phyloP scores from a whole-genome alignment of 768 basidiomycete genomes.

The Coprinopsis marcescibilis region DNA sequence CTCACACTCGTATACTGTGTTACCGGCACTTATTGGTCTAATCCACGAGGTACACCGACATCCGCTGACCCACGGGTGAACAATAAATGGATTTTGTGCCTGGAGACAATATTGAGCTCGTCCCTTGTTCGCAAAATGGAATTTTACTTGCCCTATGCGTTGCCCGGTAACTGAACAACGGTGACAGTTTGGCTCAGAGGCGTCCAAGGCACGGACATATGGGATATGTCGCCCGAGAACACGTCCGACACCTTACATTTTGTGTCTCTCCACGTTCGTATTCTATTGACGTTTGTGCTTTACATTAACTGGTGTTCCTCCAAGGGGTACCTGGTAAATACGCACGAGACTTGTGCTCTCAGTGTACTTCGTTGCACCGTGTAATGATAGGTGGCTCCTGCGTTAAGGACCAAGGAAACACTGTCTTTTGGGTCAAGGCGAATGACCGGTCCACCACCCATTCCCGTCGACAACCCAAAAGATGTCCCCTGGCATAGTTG shows the following conservation, averaged over 20 bases:
- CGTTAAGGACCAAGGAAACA: slow-evolving; percentile 42
- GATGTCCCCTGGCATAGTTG: slow-evolving; percentile 30
- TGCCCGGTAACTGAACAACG: slow-evolving; percentile 8
- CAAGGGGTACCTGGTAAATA: slow-evolving; percentile 12
- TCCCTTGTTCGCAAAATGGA: not conserved
- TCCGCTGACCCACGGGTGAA: too few species aligned
- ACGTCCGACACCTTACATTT: slow-evolving; percentile 26
- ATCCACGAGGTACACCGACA: too few species aligned
- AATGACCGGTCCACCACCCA: slow-evolving; percentile 27
- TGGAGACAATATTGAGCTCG: not conserved
- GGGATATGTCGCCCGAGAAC: slow-evolving; percentile 16
- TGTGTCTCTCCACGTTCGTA: slow-evolving; percentile 39
- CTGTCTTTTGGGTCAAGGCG: slow-evolving; percentile 35
- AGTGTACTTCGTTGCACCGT: slow-evolving; percentile 32
- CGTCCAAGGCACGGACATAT: slow-evolving; percentile 15
- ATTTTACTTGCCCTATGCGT: slow-evolving; percentile 2
- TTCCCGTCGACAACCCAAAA: slow-evolving; percentile 7
- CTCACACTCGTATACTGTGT: too few species aligned
- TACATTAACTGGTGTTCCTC: not conserved
- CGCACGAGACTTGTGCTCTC: slow-evolving; percentile 42
- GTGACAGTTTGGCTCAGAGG: slow-evolving; percentile 17
- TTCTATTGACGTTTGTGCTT: slow-evolving; percentile 20
- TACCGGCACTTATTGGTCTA: too few species aligned
- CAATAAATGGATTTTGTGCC: not conserved
- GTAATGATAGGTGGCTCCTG: slow-evolving; percentile 45